Base-by-base conservation (phyloP, 768 basidiomycete species). In the Hypholoma sublateritium region DNA sequence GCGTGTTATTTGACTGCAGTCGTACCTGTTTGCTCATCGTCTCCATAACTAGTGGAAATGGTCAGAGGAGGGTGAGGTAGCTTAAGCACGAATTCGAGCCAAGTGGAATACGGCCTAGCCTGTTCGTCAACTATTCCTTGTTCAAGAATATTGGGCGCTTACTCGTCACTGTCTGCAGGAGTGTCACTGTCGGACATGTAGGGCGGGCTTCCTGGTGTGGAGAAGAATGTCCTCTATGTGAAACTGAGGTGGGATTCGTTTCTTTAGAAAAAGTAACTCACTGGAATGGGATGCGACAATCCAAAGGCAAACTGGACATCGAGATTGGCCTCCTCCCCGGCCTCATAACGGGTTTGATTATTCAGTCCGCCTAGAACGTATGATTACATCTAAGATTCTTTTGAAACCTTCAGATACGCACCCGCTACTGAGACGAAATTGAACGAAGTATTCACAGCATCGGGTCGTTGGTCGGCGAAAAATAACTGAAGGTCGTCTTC, bases 11-110 rank as follows among this genome's bases (percentile, higher is more conserved):
- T n/a, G 4, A 32, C 17, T 16, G 6, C 2, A 14, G 56, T 83
- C 62, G 37, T 57, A 86, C 86, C 82, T 28, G 86, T 84, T 66
- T 88, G 87, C 56, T 91, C 89, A 55, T 83, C 79, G 45, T 90
- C 88, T 3, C 79, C 85, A 65, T 91, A 91, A 60, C 85, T 87
- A 0, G 86, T 89, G 0, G 87, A 86, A 43, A 91, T 88, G 3
- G 82, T 74, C 59, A 82, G 78, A 16, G 88, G 87, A 4, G 79
- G 67, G 41, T 72, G 66, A 7, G 70, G 50, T 14, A 81, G 77
- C 11, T 60, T 62, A 0, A 82, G 70, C 14, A 89, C 65, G 55
- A 79, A 85, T 43, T 85, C 77, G 16, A 91, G 70, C 88, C 88
- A 90, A 75, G 85, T 60, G 21, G 49, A 54, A 59, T 59, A 67